Percentiles rank a stretch among this genome's conserved stretches.
phyloP scores from a whole-genome alignment of 306 rosid genomes.

The Glycine latifolia region DNA sequence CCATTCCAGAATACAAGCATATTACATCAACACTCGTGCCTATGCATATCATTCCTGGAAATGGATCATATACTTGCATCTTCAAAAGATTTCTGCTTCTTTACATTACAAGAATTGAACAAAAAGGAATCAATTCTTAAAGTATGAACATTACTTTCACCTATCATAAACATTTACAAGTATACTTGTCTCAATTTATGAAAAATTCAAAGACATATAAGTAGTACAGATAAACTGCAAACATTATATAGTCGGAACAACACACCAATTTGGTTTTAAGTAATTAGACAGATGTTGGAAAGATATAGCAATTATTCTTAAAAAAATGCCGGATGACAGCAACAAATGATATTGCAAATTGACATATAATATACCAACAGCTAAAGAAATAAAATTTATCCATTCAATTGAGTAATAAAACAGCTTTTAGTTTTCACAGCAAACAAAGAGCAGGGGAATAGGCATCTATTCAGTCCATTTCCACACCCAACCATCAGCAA shows the following conservation, averaged over 20 bases:
- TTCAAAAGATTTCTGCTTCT: neutral
- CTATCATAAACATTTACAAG: neutral
- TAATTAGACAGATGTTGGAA: neutral
- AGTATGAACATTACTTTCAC: neutral
- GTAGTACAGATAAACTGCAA: neutral
- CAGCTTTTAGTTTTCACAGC: constrained; percentile 9
- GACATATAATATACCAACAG: neutral
- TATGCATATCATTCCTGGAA: constrained; percentile 9
- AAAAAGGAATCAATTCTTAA: neutral
- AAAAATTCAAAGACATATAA: no score
- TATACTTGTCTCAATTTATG: neutral
- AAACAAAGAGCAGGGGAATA: neutral
- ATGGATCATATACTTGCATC: constrained; percentile 9
- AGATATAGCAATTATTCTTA: neutral
- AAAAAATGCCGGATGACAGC: neutral
- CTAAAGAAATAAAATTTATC: neutral
- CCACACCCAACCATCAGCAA: neutral
- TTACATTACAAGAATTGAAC: constrained; percentile 7
- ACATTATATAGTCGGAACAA: neutral
- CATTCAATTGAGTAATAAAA: neutral
- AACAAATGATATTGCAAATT: constrained; percentile 9
- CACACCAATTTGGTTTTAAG: neutral
- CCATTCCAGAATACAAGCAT: neutral
- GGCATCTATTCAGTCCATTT: neutral
- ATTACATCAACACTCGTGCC: neutral